Conservation (phyloP, 441 rosid genomes). For the Croton laevigatus region DNA sequence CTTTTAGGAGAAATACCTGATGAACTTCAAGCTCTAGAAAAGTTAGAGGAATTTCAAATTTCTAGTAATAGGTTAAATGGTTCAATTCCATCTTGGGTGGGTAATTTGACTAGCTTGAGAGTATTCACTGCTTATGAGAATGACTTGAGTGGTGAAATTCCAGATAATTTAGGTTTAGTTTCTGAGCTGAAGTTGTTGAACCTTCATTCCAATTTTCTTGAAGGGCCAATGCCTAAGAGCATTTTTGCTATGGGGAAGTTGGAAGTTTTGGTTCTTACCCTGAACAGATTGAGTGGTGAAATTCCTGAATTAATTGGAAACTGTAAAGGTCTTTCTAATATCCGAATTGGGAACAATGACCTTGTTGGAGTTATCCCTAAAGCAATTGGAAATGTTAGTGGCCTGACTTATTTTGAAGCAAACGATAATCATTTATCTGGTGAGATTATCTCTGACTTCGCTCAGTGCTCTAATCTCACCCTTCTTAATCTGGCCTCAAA, state of each 20-base stretch:
- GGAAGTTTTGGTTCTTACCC: constrained; percentile 73
- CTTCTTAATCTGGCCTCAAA: constrained; percentile 80
- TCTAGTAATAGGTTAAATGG: constrained; percentile 77
- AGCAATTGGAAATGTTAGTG: constrained; percentile 62
- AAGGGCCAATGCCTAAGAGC: constrained; percentile 72
- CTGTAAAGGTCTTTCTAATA: constrained; percentile 73
- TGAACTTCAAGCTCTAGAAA: constrained; percentile 54
- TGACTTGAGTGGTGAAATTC: constrained; percentile 61
- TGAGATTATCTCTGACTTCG: constrained; percentile 65
- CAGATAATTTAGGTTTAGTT: constrained; percentile 59
- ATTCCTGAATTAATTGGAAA: constrained; percentile 70
- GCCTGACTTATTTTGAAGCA: constrained; percentile 91
- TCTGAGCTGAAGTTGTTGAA: constrained; percentile 72
- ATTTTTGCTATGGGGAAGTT: constrained; percentile 76
- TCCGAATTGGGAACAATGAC: constrained; percentile 80
- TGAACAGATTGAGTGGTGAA: constrained; percentile 61
- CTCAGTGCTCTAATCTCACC: constrained; percentile 77
- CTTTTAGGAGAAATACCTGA: constrained; percentile 69
- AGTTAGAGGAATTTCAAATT: constrained; percentile 72
- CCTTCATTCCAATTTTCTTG: constrained; percentile 87
- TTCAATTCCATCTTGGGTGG: constrained; percentile 80
- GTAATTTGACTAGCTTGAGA: constrained; percentile 65
- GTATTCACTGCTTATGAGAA: constrained; percentile 93
- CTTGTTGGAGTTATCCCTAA: constrained; percentile 76
- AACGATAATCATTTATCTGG: constrained; percentile 83